These are phyloP conservation scores for Fusarium subtropicale DNA, from an alignment of 2,329 filamentous ascomycete genomes.

Conservation along the genomic window DNA sequence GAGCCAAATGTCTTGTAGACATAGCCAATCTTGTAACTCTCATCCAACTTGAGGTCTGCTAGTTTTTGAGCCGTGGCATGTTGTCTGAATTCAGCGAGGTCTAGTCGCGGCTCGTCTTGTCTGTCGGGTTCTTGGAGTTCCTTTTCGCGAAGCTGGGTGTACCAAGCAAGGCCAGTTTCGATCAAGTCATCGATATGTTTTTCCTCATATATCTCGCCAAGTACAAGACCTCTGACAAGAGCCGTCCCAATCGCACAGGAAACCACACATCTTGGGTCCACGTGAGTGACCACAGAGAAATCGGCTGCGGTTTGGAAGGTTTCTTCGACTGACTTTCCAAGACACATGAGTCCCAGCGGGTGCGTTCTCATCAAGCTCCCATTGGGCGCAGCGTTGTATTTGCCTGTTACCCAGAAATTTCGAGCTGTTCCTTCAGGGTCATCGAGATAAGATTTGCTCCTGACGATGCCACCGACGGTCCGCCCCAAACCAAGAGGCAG, in stretches of 20 bases:
- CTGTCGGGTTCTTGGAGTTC: conserved; percentile 42
- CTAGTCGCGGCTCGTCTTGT: conserved; percentile 51
- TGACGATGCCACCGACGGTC: conserved; percentile 60
- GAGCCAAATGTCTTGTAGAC: conserved; percentile 66
- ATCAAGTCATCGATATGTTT: conserved; percentile 57
- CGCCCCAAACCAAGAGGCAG: conserved; percentile 61
- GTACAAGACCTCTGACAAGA: conserved; percentile 59
- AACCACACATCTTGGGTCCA: conserved; percentile 63
- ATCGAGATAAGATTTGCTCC: conserved; percentile 52
- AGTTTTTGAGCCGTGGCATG: conserved; percentile 55
- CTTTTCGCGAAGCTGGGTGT: conserved; percentile 35
- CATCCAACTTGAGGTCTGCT: conserved; percentile 58
- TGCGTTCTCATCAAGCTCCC: conserved; percentile 66
- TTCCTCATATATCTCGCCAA: conserved; percentile 57
- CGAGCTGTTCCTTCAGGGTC: conserved; percentile 56
- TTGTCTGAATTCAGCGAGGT: conserved; percentile 56
- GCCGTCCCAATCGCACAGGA: conserved; percentile 61
- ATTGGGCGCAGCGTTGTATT: conserved; percentile 59
- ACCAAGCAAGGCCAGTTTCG: conserved; percentile 56
- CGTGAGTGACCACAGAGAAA: conserved; percentile 60
- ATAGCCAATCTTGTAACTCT: conserved; percentile 61
- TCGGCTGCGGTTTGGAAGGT: conserved; percentile 57
- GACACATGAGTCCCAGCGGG: conserved; percentile 61
- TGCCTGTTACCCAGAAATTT: conserved; percentile 55
- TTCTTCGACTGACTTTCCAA: conserved; percentile 55